A percentile compares a stretch with the other conserved stretches of the same genome.
Conservation (phyloP, 306 rosid genomes). For the Vicia villosa region DNA sequence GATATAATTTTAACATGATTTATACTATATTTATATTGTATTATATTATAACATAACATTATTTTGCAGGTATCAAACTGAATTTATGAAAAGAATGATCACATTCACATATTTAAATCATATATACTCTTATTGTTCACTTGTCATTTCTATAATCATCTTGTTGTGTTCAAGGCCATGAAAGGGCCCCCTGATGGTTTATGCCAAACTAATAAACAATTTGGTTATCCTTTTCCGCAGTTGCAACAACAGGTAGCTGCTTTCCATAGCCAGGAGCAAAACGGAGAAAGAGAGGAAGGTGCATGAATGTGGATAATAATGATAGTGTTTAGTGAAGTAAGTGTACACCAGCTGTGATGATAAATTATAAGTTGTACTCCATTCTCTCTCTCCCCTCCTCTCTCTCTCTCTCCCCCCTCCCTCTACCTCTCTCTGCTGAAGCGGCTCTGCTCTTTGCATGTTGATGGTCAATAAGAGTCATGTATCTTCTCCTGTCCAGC, state of each 20-base stretch:
- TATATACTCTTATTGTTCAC: background rate
- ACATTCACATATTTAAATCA: background rate
- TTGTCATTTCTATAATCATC: background rate
- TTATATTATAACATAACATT: background rate
- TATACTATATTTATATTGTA: background rate
- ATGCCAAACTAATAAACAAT: background rate
- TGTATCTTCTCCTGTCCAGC: slow-evolving; percentile 47
- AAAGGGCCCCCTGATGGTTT: background rate
- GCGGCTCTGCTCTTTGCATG: slow-evolving; percentile 41
- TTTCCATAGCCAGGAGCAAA: slow-evolving; percentile 58
- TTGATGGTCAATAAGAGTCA: slow-evolving; percentile 41
- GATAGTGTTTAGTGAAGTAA: slow-evolving; percentile 43
- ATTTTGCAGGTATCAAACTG: background rate
- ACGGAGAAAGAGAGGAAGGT: slow-evolving; percentile 67
- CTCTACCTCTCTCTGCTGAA: slow-evolving; percentile 37
- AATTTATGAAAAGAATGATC: background rate
- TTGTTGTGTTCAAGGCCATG: background rate
- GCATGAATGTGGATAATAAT: slow-evolving; percentile 43
- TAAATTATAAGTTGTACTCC: slow-evolving; percentile 46
- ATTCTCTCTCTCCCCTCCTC: slow-evolving; percentile 21
- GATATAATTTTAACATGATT: background rate
- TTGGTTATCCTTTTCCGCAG: slow-evolving; percentile 51
- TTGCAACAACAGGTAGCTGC: slow-evolving; percentile 78
- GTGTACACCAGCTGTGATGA: slow-evolving; percentile 56
- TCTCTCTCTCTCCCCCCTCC: slow-evolving; percentile 10